Evolutionary conservation across 192 early-diverging fungal genomes (phyloP).

Genomic region (Thamnidium elegans): DNA sequence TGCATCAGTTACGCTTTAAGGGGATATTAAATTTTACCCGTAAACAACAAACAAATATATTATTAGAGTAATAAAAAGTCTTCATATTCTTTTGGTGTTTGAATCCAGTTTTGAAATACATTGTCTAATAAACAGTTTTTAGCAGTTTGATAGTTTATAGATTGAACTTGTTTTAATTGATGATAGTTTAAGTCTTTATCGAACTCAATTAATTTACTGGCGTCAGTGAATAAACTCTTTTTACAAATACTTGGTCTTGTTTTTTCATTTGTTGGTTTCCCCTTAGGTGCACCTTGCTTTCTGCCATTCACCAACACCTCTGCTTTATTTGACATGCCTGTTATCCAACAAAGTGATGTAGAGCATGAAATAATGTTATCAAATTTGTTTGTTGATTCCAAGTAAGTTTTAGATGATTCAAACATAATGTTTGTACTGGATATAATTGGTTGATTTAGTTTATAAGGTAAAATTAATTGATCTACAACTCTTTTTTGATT

Average conservation of each 20-base stretch:
- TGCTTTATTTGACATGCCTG: conserved; percentile 22
- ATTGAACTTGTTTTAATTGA: conserved; percentile 12
- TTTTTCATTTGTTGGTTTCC: conserved; percentile 20
- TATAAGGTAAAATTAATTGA: conserved; percentile 13
- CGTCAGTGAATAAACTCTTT: not conserved
- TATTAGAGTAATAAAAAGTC: not conserved
- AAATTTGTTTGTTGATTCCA: conserved; percentile 22
- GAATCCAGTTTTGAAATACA: conserved; percentile 30
- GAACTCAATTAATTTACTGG: not conserved
- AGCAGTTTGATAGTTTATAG: conserved; percentile 15
- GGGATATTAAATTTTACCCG: not conserved
- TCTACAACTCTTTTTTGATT: not conserved
- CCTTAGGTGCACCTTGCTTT: conserved; percentile 37
- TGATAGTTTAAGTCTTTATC: conserved; percentile 2
- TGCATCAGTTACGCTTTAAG: no score
- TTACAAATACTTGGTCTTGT: conserved; percentile 21
- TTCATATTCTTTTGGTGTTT: conserved; percentile 25
- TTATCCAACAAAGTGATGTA: conserved; percentile 22
- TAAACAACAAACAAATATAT: not conserved
- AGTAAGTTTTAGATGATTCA: conserved; percentile 20
- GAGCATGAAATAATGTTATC: conserved; percentile 19
- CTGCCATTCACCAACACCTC: conserved; percentile 35
- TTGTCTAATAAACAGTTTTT: conserved; percentile 24
- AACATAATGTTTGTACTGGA: conserved; percentile 7
- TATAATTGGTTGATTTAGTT: conserved; percentile 10